Base-by-base conservation (phyloP, 2,329 filamentous ascomycete genomes). In the Amauroascus verrucosus region DNA sequence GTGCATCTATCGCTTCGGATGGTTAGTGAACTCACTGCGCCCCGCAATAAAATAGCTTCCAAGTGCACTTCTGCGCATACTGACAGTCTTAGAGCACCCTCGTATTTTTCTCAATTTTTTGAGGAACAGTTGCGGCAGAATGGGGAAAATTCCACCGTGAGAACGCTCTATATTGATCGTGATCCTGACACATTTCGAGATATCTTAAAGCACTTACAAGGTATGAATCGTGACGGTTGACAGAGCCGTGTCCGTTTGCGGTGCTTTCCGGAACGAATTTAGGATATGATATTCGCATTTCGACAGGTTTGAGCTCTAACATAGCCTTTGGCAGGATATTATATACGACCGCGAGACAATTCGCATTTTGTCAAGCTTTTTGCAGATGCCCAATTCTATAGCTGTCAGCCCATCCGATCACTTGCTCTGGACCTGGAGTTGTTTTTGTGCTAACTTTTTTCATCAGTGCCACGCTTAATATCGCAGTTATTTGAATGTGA, bases 21-120 rank as follows among this genome's bases (percentile, higher is more conserved):
- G 82, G 83, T 85, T 69, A 73, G 79, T 72, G 24, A 18, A n/a
- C n/a, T n/a, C n/a, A n/a, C n/a, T 18, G 8, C 9, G 14, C 50
- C 51, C 22, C 7, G 22, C 13, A 16, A 6, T 2, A 30, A 30
- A 30, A 4, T 30, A 28, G 16, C 1, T 6, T 3, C 13, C 18
- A 13, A 45, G 6, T 26, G 18, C 37, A 22, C 16, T 7, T 14
- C 20, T 2, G 6, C 51, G 26, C 56, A 56, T 58, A 63, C 75
- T 81, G 69, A 81, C 65, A 72, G 64, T 71, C 68, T 66, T 73
- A 75, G 72, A 95, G 91, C 89, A 64, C 91, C 91, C 55, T 96
- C 90, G 48, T 96, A 96, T 70, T 96, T 97, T 72, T 95, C 91
- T 18, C 85, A 88, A 61, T 96, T 93, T 73, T 97, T 97, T 69